Evolutionary conservation across 345 rosid species (phyloP).

Genomic region (Salix arbutifolia): DNA sequence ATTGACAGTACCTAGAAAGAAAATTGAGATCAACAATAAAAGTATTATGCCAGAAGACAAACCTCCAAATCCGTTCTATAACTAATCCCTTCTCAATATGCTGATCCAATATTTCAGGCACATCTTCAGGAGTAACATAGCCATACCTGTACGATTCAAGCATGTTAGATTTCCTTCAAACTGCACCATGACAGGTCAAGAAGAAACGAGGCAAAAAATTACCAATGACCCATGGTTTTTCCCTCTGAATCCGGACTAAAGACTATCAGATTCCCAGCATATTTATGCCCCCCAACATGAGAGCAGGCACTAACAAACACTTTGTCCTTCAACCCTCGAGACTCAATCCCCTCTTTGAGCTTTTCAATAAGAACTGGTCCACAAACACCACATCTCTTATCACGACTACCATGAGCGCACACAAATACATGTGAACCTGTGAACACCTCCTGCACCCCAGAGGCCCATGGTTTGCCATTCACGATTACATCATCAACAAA

Average conservation of each 20-base stretch:
- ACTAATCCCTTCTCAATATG: constrained; percentile 74
- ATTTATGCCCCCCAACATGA: constrained; percentile 92
- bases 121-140: constrained; percentile 86
- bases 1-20: neutral
- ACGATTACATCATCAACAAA: constrained; percentile 90
- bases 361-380: constrained; percentile 82
- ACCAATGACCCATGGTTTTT: constrained; percentile 75
- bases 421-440: constrained; percentile 77
- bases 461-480: constrained; percentile 71
- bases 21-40: neutral
- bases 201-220: constrained; percentile 9
- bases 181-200: neutral
- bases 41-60: neutral
- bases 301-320: constrained; percentile 73
- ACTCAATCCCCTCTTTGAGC: constrained; percentile 57
- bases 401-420: constrained; percentile 89
- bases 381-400: constrained; percentile 93
- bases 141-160: constrained; percentile 65
- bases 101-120: constrained; percentile 81
- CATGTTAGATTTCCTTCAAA: neutral
- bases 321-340: constrained; percentile 55
- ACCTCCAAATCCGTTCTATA: constrained; percentile 82
- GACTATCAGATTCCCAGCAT: constrained; percentile 90
- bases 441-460: constrained; percentile 50
- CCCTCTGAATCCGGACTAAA: constrained; percentile 65